Evolutionary conservation across 2,329 filamentous ascomycete genomes (phyloP).

Genomic region (Penicillium hordei): DNA sequence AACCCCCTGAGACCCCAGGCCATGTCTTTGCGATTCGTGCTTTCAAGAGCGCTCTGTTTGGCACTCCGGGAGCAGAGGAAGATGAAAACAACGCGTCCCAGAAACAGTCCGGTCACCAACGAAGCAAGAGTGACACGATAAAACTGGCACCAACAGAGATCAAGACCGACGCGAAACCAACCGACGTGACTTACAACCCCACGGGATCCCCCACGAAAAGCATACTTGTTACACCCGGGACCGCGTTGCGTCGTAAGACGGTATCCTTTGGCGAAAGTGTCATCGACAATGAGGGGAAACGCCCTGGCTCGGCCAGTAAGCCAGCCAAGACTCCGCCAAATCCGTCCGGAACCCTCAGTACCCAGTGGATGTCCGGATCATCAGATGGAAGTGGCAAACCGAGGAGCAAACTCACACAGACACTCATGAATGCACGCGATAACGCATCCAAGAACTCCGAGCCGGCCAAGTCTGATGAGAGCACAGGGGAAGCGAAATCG

Average conservation of each 20-base stretch:
- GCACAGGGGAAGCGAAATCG: slow-evolving; percentile 16
- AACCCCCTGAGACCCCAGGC: slow-evolving; percentile 64
- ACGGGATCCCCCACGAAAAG: slow-evolving; percentile 58
- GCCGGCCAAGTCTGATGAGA: slow-evolving; percentile 10
- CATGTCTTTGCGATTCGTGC: slow-evolving; percentile 67
- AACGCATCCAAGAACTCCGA: slow-evolving; percentile 32
- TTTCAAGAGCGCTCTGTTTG: slow-evolving; percentile 65
- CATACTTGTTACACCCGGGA: slow-evolving; percentile 65
- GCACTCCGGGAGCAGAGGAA: slow-evolving; percentile 58
- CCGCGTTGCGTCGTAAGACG: slow-evolving; percentile 57
- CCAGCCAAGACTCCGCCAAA: slow-evolving; percentile 49
- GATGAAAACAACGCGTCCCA: slow-evolving; percentile 26
- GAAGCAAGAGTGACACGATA: slow-evolving; percentile 21
- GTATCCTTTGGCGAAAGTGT: slow-evolving; percentile 61
- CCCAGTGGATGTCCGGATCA: slow-evolving; percentile 41
- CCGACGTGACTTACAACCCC: slow-evolving; percentile 30
- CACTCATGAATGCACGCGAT: slow-evolving; percentile 42
- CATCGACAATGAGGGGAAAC: slow-evolving; percentile 57
- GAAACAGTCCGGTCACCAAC: slow-evolving; percentile 21
- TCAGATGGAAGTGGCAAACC: slow-evolving; percentile 36
- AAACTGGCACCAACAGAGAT: slow-evolving; percentile 23
- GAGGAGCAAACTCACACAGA: slow-evolving; percentile 44
- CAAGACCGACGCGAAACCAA: slow-evolving; percentile 21
- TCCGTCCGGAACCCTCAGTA: slow-evolving; percentile 49
- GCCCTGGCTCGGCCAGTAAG: slow-evolving; percentile 44